Evolutionary conservation across 148 eudicot species (phyloP).

Genomic region (Rhododendron vialii): DNA sequence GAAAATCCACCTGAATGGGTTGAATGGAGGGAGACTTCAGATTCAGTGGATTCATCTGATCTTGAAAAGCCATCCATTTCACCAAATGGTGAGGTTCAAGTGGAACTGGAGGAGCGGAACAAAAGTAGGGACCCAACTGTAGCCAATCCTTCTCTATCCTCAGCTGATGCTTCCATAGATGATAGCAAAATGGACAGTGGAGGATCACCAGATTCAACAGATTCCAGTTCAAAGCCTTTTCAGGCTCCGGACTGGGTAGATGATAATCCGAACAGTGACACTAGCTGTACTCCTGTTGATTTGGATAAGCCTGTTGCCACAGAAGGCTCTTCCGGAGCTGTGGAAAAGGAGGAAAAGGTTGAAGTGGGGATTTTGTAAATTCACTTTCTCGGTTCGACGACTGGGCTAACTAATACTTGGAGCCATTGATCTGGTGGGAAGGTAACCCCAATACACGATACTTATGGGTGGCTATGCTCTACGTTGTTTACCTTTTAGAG

Average conservation of each 20-base stretch:
- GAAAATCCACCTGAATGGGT: conserved; percentile 67
- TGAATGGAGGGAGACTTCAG: conserved; percentile 76
- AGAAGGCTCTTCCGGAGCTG: conserved; percentile 16
- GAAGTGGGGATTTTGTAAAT: conserved; percentile 2
- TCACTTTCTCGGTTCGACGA: neutral
- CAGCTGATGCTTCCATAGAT: conserved; percentile 12
- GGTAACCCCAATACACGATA: neutral
- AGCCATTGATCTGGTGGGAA: conserved; percentile 11
- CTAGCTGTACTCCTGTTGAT: neutral
- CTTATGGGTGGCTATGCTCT: conserved; percentile 3
- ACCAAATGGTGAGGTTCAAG: conserved; percentile 34
- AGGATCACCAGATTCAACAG: conserved; percentile 15
- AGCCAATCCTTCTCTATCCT: conserved; percentile 24
- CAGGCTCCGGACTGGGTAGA: conserved; percentile 11
- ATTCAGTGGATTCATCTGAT: conserved; percentile 31
- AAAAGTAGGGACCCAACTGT: conserved; percentile 16
- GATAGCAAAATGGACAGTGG: conserved; percentile 10
- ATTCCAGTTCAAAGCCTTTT: neutral
- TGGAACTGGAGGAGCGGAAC: conserved; percentile 23
- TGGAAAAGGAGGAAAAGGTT: conserved; percentile 9
- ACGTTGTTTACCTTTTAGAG: conserved; percentile 5
- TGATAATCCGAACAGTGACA: conserved; percentile 11
- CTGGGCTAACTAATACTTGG: neutral
- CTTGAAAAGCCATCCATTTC: conserved; percentile 22
- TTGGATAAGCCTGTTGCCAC: conserved; percentile 20